Conservation (phyloP, 1,284 basidiomycete genomes). For the Cutaneotrichosporon arboriforme region DNA sequence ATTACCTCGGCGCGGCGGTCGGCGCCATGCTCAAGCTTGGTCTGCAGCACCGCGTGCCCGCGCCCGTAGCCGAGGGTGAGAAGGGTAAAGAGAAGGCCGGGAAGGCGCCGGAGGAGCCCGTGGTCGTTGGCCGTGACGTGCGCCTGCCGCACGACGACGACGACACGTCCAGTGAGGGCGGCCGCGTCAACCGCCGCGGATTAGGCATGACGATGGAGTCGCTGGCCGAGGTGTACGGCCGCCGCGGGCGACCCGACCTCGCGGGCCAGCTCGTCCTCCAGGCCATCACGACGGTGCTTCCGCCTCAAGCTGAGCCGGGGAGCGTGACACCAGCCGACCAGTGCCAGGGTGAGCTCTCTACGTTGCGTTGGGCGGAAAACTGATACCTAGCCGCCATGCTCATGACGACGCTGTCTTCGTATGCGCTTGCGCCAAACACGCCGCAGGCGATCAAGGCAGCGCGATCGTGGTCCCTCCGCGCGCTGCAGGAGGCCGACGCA, state of each 20-base stretch:
- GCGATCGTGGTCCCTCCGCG: conserved; percentile 41
- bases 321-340: conserved; percentile 29
- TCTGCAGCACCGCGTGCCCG: conserved; percentile 7
- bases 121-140: conserved; percentile 39
- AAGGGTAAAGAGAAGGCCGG: background rate
- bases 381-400: conserved; percentile 19
- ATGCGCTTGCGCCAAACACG: conserved; percentile 37
- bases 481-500: conserved; percentile 38
- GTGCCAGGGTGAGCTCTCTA: conserved; percentile 49
- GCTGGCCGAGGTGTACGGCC: conserved; percentile 43
- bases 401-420: conserved; percentile 46
- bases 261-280: conserved; percentile 45
- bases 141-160: conserved; percentile 25
- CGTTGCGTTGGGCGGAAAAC: conserved; percentile 11
- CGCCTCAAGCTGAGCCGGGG: conserved; percentile 19
- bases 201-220: conserved; percentile 48
- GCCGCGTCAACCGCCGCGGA: conserved; percentile 39
- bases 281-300: conserved; percentile 41
- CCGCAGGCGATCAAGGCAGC: conserved; percentile 34
- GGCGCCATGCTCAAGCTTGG: conserved; percentile 40
- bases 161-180: conserved; percentile 25
- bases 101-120: conserved; percentile 8
- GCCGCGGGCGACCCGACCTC: conserved; percentile 35
- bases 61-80: background rate
- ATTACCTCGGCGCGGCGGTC: conserved; percentile 33